phyloP scores from a whole-genome alignment of 2,329 filamentous ascomycete species.

The Pyrenophora teres region DNA sequence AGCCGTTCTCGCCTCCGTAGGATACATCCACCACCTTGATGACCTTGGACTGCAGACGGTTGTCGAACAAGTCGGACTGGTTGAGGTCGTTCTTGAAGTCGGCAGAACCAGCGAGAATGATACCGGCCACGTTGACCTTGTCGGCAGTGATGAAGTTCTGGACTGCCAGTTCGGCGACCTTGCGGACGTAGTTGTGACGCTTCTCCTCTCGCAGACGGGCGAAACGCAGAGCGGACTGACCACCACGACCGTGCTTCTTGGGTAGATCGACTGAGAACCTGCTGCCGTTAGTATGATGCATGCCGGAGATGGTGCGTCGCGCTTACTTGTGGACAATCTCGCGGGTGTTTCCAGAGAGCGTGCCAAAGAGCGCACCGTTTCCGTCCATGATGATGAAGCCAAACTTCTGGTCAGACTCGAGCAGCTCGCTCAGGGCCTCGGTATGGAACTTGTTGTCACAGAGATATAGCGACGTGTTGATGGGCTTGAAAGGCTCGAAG shows the following conservation, averaged over 20 bases:
- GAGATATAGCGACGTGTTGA: conserved; percentile 98
- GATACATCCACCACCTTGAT: conserved; percentile 99
- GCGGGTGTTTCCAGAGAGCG: conserved; percentile 93
- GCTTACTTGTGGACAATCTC: conserved; percentile 85
- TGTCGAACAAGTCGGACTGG: conserved; percentile 95
- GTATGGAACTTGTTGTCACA: conserved; percentile 99
- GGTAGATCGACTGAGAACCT: conserved; percentile 92
- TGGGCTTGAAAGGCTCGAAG: conserved; percentile 99
- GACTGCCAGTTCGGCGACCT: conserved; percentile 95
- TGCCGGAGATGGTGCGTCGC: not conserved
- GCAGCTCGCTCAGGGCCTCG: conserved; percentile 91
- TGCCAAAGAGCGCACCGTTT: conserved; percentile 96
- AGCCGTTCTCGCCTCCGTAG: conserved; percentile 98
- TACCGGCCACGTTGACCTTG: conserved; percentile 95
- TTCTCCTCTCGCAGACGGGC: conserved; percentile 99
- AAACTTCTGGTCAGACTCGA: conserved; percentile 98
- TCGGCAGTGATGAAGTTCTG: conserved; percentile 99
- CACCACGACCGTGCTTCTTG: conserved; percentile 99
- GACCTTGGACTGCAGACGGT: conserved; percentile 88
- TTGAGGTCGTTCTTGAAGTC: conserved; percentile 99
- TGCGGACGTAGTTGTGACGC: conserved; percentile 99
- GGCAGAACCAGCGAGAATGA: conserved; percentile 94
- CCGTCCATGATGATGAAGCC: conserved; percentile 99
- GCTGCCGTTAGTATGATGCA: not conserved
- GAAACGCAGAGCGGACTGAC: conserved; percentile 99